A percentile compares a stretch with the other conserved stretches of the same genome.
These are phyloP conservation scores for Naematelia aurantialba DNA, from an alignment of 768 basidiomycete species.

Conservation along the genomic window DNA sequence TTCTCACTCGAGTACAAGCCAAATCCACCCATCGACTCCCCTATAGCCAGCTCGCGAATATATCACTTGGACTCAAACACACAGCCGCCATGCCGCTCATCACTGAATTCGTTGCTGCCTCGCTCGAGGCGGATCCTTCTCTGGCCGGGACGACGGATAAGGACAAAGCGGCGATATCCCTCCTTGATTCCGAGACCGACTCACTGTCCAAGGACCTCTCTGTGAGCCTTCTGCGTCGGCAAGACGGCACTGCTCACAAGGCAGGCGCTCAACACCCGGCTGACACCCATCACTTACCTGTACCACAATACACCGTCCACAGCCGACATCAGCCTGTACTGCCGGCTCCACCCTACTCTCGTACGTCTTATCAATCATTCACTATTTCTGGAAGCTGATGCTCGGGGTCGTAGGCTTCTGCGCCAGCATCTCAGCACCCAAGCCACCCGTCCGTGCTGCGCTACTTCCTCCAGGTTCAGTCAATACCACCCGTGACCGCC, in stretches of 20 bases:
- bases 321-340: slow-evolving; percentile 88
- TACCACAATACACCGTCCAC: slow-evolving; percentile 79
- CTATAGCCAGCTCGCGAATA: no score
- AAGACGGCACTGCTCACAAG: background rate
- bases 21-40: background rate
- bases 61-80: background rate
- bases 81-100: slow-evolving; percentile 26
- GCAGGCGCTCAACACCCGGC: slow-evolving; percentile 67
- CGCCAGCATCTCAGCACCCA: slow-evolving; percentile 73
- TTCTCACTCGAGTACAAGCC: background rate
- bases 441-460: slow-evolving; percentile 77
- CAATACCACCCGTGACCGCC: slow-evolving; percentile 60
- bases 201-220: slow-evolving; percentile 33
- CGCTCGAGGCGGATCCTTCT: slow-evolving; percentile 37
- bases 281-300: slow-evolving; percentile 76
- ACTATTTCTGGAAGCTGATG: background rate
- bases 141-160: slow-evolving; percentile 40
- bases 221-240: slow-evolving; percentile 30
- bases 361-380: slow-evolving; percentile 55
- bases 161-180: slow-evolving; percentile 40
- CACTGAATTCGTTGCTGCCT: slow-evolving; percentile 41
- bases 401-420: slow-evolving; percentile 4
- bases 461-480: slow-evolving; percentile 93
- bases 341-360: slow-evolving; percentile 73
- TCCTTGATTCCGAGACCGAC: slow-evolving; percentile 30